A percentile compares a stretch with the other conserved stretches of the same genome.
Conservation (phyloP, 495 filamentous ascomycete genomes). For the Lophiotrema nucula region DNA sequence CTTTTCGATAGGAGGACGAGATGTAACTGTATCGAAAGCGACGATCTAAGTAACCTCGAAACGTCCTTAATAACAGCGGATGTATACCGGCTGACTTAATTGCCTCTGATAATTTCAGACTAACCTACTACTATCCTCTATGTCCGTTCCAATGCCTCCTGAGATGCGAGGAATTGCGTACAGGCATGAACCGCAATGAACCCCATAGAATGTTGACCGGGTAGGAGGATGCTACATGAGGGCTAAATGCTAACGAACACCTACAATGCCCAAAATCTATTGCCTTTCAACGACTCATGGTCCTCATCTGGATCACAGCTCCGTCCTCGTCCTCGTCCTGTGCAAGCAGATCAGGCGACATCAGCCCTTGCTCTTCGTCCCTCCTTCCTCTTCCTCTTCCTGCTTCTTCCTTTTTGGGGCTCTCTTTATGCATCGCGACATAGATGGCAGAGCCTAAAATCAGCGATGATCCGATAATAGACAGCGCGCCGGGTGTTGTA, state of each 20-base stretch:
- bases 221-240: neutral
- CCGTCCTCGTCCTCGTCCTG: slow-evolving; percentile 13
- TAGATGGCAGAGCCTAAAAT: slow-evolving; percentile 81
- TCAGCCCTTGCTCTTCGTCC: slow-evolving; percentile 30
- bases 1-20: too few species aligned
- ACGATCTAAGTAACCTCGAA: too few species aligned
- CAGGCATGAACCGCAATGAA: neutral
- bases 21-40: too few species aligned
- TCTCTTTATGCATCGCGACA: slow-evolving; percentile 59
- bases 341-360: slow-evolving; percentile 13
- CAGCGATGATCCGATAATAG: slow-evolving; percentile 69
- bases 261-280: too few species aligned
- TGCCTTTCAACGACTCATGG: neutral
- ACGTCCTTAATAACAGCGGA: too few species aligned
- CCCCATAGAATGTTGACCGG: neutral
- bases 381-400: slow-evolving; percentile 12
- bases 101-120: too few species aligned
- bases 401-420: slow-evolving; percentile 13
- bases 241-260: too few species aligned
- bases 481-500: slow-evolving; percentile 61
- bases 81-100: too few species aligned
- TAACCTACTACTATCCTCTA: neutral
- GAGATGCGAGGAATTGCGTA: neutral
- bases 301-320: neutral
- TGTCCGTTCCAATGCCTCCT: neutral